A percentile compares a stretch with the other conserved stretches of the same genome.
Conservation (phyloP, 139 green algal species). For the Medakamo hakoo region DNA sequence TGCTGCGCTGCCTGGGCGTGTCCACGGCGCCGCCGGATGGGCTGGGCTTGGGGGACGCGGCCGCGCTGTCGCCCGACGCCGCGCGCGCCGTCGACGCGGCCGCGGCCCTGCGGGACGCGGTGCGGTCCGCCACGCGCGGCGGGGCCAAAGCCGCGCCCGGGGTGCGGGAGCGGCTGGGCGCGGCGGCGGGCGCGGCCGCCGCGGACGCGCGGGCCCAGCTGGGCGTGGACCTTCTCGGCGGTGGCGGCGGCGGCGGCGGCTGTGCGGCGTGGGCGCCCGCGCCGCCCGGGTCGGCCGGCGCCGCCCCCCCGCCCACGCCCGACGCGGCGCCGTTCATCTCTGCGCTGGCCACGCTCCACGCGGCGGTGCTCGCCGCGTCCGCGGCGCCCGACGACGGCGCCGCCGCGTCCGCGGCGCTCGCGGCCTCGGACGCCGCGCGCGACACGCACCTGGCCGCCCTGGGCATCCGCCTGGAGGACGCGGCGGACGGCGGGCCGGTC, state of each 20-base stretch:
- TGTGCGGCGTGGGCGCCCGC: no score
- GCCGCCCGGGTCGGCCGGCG: no score
- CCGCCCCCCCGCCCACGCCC: no score
- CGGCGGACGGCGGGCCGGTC: conserved; percentile 30
- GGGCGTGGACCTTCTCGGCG: conserved; percentile 3
- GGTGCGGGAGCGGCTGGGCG: conserved; percentile 3
- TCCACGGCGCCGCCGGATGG: conserved; percentile 24
- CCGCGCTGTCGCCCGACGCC: not conserved
- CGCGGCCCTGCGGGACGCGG: conserved; percentile 57
- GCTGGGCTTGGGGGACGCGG: conserved; percentile 22
- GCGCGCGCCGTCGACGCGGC: conserved; percentile 54
- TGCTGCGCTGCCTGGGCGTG: conserved; percentile 69
- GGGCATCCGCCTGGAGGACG: conserved; percentile 84
- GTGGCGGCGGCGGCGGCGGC: conserved; percentile 1
- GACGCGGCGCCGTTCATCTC: not conserved
- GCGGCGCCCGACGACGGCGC: not conserved
- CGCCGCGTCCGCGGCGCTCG: not conserved
- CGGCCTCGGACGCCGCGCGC: conserved; percentile 12
- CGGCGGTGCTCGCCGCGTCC: conserved; percentile 11
- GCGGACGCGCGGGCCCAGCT: conserved; percentile 3
- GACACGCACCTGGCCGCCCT: conserved; percentile 72
- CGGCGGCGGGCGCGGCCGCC: conserved; percentile 19
- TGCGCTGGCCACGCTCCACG: not conserved
- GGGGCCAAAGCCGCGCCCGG: no score
- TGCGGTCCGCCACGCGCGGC: conserved; percentile 11